These are phyloP conservation scores for Sequoiadendron giganteum DNA, from an alignment of 75 land plant genomes.

Conservation along the genomic window DNA sequence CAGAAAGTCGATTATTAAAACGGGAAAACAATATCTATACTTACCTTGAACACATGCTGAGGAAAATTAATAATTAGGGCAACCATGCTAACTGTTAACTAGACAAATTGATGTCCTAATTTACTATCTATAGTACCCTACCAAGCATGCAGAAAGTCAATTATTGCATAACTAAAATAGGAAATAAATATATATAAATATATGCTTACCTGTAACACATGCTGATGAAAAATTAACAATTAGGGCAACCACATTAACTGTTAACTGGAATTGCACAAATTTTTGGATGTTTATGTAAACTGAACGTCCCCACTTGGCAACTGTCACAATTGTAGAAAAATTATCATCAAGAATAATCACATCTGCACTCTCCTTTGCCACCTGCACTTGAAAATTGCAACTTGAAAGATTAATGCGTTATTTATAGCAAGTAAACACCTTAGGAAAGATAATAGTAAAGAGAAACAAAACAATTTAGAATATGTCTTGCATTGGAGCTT, in stretches of 20 bases:
- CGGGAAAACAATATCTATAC: neutral
- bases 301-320: constrained; percentile 98
- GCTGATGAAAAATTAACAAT: constrained; percentile 92
- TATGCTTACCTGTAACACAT: constrained; percentile 78
- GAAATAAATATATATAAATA: neutral
- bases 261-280: constrained; percentile 98
- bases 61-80: constrained; percentile 85
- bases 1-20: neutral
- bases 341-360: constrained; percentile 94
- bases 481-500: neutral
- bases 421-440: neutral
- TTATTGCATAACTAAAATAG: neutral
- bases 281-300: constrained; percentile 98
- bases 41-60: constrained; percentile 94
- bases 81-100: constrained; percentile 94
- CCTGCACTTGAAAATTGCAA: constrained; percentile 36
- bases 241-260: constrained; percentile 95
- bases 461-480: neutral
- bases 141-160: neutral
- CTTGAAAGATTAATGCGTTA: neutral
- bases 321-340: constrained; percentile 90
- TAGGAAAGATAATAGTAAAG: neutral
- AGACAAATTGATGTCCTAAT: constrained; percentile 21
- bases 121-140: neutral
- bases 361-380: constrained; percentile 99